Percentiles rank a stretch among this genome's conserved stretches.
These are phyloP conservation scores for Huntiella savannae DNA, from an alignment of 2,329 filamentous ascomycete species.

Conservation along the genomic window DNA sequence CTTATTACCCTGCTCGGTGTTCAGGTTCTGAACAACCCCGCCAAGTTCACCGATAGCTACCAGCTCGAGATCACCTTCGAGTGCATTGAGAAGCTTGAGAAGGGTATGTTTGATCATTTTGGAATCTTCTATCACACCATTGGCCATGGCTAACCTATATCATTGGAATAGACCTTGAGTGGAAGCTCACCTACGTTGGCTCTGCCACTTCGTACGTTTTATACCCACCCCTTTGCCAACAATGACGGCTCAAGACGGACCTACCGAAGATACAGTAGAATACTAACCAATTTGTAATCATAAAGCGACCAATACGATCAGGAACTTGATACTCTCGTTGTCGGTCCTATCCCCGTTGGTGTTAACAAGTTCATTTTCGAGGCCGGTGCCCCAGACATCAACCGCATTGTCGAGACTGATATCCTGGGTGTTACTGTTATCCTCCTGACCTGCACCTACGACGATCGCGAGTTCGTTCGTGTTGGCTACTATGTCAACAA, in stretches of 20 bases:
- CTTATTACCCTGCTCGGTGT: conserved; percentile 92
- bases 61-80: conserved; percentile 98
- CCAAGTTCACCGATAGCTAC: conserved; percentile 80
- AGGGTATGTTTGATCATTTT: conserved; percentile 37
- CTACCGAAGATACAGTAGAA: too few relatives aligned
- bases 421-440: conserved; percentile 95
- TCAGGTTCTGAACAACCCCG: conserved; percentile 92
- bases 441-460: conserved; percentile 88
- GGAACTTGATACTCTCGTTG: conserved; percentile 89
- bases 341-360: conserved; percentile 91
- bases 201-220: conserved; percentile 78
- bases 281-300: not conserved
- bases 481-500: conserved; percentile 99
- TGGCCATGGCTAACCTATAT: conserved; percentile 12
- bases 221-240: conserved; percentile 6
- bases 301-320: conserved; percentile 85
- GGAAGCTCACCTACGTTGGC: conserved; percentile 97
- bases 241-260: not conserved
- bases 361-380: conserved; percentile 99
- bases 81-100: conserved; percentile 83
- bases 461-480: conserved; percentile 88
- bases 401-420: conserved; percentile 81
- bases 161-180: conserved; percentile 63
- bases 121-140: not conserved
- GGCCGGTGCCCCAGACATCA: conserved; percentile 77